Evolutionary conservation across 2,329 filamentous ascomycete species (phyloP).

Genomic region (Trichophaea hybrida): DNA sequence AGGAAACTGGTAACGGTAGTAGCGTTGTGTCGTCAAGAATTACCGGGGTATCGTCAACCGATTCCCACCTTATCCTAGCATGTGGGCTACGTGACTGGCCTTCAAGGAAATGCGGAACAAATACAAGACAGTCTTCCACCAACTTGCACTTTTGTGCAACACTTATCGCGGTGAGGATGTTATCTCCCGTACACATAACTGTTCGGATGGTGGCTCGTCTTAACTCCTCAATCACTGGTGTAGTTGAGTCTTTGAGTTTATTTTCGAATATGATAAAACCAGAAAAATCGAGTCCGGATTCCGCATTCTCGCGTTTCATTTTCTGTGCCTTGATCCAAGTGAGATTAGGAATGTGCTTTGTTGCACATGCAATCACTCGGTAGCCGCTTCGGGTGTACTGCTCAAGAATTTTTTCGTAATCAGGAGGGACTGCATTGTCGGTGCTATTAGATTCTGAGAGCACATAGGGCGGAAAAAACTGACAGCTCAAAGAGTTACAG

Average conservation of each 20-base stretch:
- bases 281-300: slow-evolving; percentile 69
- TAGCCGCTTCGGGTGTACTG: slow-evolving; percentile 94
- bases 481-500: slow-evolving; percentile 65
- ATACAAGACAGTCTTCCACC: slow-evolving; percentile 75
- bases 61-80: slow-evolving; percentile 73
- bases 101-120: slow-evolving; percentile 74
- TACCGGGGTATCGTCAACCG: slow-evolving; percentile 60
- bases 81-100: slow-evolving; percentile 60
- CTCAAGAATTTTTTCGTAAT: slow-evolving; percentile 78
- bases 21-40: slow-evolving; percentile 67
- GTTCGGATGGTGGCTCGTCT: slow-evolving; percentile 69
- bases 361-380: slow-evolving; percentile 88
- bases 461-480: slow-evolving; percentile 30
- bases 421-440: slow-evolving; percentile 48
- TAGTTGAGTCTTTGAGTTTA: slow-evolving; percentile 81
- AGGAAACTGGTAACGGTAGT: slow-evolving; percentile 55
- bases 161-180: slow-evolving; percentile 91
- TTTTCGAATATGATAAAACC: slow-evolving; percentile 99
- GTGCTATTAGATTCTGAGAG: not conserved
- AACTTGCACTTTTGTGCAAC: slow-evolving; percentile 82
- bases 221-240: slow-evolving; percentile 67
- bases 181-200: slow-evolving; percentile 96
- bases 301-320: slow-evolving; percentile 74
- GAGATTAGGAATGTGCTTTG: slow-evolving; percentile 71
- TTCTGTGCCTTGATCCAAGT: slow-evolving; percentile 93